Evolutionary conservation across 2,329 filamentous ascomycete species (phyloP).

Genomic region (Clarireedia homoeocarpa): DNA sequence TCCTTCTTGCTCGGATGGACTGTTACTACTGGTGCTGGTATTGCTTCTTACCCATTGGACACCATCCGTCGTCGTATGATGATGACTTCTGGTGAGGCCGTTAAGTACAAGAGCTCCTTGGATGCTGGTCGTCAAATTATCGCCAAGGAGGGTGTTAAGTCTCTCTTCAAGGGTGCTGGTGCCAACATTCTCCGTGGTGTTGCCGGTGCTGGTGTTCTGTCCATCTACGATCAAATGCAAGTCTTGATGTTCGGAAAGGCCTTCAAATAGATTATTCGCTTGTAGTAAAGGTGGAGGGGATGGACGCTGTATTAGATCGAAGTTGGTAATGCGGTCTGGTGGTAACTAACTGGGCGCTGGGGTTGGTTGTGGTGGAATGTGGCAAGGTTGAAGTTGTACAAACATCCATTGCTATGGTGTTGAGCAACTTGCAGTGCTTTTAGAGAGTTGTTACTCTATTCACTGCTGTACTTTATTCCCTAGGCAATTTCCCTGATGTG

Average conservation of each 20-base stretch:
- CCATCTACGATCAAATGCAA: slow-evolving; percentile 99
- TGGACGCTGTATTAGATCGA: neutral
- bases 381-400: slow-evolving; percentile 28
- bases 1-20: slow-evolving; percentile 98
- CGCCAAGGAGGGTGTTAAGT: slow-evolving; percentile 95
- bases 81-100: slow-evolving; percentile 96
- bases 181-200: slow-evolving; percentile 99
- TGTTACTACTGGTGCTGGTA: slow-evolving; percentile 99
- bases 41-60: slow-evolving; percentile 99
- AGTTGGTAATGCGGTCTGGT: slow-evolving; percentile 11
- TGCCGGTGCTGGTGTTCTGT: slow-evolving; percentile 99
- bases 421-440: slow-evolving; percentile 29
- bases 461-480: slow-evolving; percentile 33
- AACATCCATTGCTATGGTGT: slow-evolving; percentile 30
- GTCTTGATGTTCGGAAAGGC: slow-evolving; percentile 99
- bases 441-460: slow-evolving; percentile 17
- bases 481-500: slow-evolving; percentile 31
- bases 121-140: slow-evolving; percentile 96
- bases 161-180: slow-evolving; percentile 99
- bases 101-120: slow-evolving; percentile 98
- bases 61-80: slow-evolving; percentile 99
- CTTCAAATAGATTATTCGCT: slow-evolving; percentile 60
- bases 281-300: slow-evolving; percentile 18
- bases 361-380: slow-evolving; percentile 17
- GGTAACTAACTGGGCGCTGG: slow-evolving; percentile 18